Evolutionary conservation across 2,329 filamentous ascomycete genomes (phyloP).

Genomic region (Trichoderma arundinaceum): DNA sequence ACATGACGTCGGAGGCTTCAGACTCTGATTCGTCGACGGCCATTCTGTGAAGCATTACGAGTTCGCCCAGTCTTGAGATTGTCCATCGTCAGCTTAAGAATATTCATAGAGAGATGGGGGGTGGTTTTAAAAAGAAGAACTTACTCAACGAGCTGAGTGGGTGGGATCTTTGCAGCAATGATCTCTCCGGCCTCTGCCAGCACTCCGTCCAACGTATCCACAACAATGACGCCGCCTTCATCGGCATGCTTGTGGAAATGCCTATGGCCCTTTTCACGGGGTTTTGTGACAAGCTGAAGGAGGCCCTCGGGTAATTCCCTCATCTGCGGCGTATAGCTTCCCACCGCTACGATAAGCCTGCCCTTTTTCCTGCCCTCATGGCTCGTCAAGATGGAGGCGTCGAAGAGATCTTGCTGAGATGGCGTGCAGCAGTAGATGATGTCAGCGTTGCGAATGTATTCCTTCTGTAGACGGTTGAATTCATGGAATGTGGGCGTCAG

Average conservation of each 20-base stretch:
- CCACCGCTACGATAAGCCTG: constrained; percentile 73
- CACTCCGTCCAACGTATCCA: constrained; percentile 79
- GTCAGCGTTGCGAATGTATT: constrained; percentile 73
- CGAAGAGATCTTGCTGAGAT: constrained; percentile 75
- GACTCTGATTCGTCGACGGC: constrained; percentile 49
- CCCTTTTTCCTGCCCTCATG: constrained; percentile 73
- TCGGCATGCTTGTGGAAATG: constrained; percentile 71
- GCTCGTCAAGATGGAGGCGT: constrained; percentile 72
- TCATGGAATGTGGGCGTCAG: constrained; percentile 74
- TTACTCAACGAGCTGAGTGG: constrained; percentile 80
- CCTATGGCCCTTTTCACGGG: constrained; percentile 52
- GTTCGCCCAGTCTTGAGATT: constrained; percentile 70
- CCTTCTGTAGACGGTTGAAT: constrained; percentile 68
- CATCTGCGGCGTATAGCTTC: constrained; percentile 74
- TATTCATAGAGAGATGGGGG: not conserved
- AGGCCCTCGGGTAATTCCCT: constrained; percentile 81
- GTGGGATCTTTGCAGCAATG: constrained; percentile 74
- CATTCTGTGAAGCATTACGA: constrained; percentile 65
- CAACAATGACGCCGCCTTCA: constrained; percentile 70
- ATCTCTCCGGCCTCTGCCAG: constrained; percentile 86
- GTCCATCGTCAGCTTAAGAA: not conserved
- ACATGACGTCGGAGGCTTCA: constrained; percentile 40
- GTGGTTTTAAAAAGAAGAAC: constrained; percentile 38
- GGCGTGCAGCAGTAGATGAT: constrained; percentile 91
- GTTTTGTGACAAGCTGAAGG: constrained; percentile 64